These are phyloP conservation scores for Colletotrichum shisoi DNA, from an alignment of 2,329 filamentous ascomycete genomes.

Conservation along the genomic window DNA sequence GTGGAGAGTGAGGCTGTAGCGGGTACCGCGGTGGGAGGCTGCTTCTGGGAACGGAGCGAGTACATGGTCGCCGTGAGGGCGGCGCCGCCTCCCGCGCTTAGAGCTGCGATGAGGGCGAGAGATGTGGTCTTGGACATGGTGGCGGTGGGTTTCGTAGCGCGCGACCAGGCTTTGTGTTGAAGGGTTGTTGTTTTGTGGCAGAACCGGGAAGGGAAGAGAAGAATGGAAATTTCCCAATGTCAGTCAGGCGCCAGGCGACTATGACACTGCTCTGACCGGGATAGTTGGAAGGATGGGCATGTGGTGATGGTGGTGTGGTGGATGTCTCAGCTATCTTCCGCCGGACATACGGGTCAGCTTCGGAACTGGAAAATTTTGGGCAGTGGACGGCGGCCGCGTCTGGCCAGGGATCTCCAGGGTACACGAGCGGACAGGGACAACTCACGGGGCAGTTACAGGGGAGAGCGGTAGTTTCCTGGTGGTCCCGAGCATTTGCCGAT, in stretches of 20 bases:
- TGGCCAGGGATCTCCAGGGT: slow-evolving; percentile 27
- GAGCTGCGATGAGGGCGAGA: slow-evolving; percentile 76
- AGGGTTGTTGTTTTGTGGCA: background rate
- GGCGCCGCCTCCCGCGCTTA: slow-evolving; percentile 78
- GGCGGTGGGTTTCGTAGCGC: slow-evolving; percentile 37
- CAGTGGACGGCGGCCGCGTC: slow-evolving; percentile 10
- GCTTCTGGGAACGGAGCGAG: slow-evolving; percentile 59
- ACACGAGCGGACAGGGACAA: slow-evolving; percentile 17
- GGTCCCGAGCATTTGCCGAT: slow-evolving; percentile 36
- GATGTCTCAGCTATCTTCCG: slow-evolving; percentile 35
- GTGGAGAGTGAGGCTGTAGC: slow-evolving; percentile 43
- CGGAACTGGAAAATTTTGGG: slow-evolving; percentile 36
- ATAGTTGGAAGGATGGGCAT: slow-evolving; percentile 29
- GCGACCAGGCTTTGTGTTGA: slow-evolving; percentile 4
- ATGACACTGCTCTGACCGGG: slow-evolving; percentile 31
- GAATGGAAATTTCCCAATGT: background rate
- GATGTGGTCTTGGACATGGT: slow-evolving; percentile 78
- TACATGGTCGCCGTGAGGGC: slow-evolving; percentile 75
- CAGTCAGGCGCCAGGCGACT: slow-evolving; percentile 30
- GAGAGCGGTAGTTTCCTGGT: slow-evolving; percentile 1
- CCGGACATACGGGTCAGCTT: slow-evolving; percentile 19
- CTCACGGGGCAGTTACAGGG: slow-evolving; percentile 4
- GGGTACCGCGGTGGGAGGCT: slow-evolving; percentile 46
- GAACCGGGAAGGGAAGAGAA: background rate
- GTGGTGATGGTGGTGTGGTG: slow-evolving; percentile 37